phyloP scores from a whole-genome alignment of 805 yeast genomes.

The Yamadazyma sp. region DNA sequence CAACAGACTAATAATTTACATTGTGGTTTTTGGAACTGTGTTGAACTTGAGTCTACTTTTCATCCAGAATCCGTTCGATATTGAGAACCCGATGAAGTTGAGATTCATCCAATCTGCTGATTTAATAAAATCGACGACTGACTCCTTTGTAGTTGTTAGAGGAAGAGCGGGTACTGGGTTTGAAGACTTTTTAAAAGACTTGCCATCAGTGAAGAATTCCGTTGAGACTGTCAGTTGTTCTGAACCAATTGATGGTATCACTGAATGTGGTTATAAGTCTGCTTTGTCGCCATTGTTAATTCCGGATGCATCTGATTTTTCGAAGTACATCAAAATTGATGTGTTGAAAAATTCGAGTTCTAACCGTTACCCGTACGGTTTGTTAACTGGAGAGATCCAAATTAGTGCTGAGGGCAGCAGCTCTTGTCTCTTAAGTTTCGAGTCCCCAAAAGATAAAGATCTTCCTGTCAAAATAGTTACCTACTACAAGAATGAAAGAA shows the following conservation, averaged over 20 bases:
- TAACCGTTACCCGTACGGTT: constrained; percentile 55
- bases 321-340: constrained; percentile 50
- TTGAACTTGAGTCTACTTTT: constrained; percentile 30
- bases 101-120: constrained; percentile 66
- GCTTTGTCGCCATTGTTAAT: constrained; percentile 43
- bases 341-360: constrained; percentile 51
- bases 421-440: constrained; percentile 61
- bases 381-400: constrained; percentile 60
- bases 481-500: constrained; percentile 40
- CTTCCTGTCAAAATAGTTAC: constrained; percentile 69
- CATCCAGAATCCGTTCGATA: constrained; percentile 58
- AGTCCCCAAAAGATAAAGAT: constrained; percentile 27
- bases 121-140: constrained; percentile 28
- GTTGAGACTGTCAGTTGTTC: constrained; percentile 34
- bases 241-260: constrained; percentile 44
- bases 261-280: constrained; percentile 53
- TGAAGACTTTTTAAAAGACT: constrained; percentile 47
- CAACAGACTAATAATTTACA: constrained; percentile 48
- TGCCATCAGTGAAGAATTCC: constrained; percentile 59
- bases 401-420: constrained; percentile 63
- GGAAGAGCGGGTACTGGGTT: constrained; percentile 53
- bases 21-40: constrained; percentile 16
- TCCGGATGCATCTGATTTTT: constrained; percentile 30
- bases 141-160: constrained; percentile 43
- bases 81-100: constrained; percentile 64